phyloP scores from a whole-genome alignment of 148 eudicot species.

The Heliamphora exappendiculata region DNA sequence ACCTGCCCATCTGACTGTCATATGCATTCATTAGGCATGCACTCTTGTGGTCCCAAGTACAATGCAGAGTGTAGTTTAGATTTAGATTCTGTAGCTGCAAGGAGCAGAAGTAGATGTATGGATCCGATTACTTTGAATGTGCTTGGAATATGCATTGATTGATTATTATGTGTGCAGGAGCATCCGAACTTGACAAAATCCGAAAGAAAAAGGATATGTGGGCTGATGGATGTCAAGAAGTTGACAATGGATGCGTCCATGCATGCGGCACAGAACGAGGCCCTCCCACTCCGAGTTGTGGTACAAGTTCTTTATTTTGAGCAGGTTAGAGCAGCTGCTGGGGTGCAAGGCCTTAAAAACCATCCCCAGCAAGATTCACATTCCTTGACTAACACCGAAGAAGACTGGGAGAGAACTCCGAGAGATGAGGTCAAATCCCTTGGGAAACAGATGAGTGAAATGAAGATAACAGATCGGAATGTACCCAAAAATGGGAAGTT shows the following conservation, averaged over 20 bases:
- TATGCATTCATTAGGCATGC: not conserved
- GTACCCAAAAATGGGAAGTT: constrained; percentile 30
- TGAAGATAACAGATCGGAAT: constrained; percentile 39
- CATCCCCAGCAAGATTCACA: constrained; percentile 27
- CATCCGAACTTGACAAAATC: constrained; percentile 54
- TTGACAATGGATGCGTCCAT: constrained; percentile 53
- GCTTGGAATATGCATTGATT: not conserved
- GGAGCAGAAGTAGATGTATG: no score
- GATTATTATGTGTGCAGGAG: constrained; percentile 35
- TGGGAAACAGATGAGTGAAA: constrained; percentile 41
- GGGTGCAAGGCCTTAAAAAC: constrained; percentile 25
- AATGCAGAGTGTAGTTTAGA: not conserved
- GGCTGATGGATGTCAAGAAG: constrained; percentile 69
- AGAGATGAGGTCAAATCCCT: constrained; percentile 39
- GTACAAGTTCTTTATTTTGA: constrained; percentile 75
- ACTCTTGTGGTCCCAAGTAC: not conserved
- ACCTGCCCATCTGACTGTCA: not conserved
- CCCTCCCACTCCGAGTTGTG: constrained; percentile 71
- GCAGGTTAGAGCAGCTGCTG: constrained; percentile 53
- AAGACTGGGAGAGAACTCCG: constrained; percentile 39
- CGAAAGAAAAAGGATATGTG: constrained; percentile 61
- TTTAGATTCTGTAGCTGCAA: no score
- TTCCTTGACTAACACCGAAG: constrained; percentile 33
- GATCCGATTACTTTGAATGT: not conserved
- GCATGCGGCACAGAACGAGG: constrained; percentile 86